Evolutionary conservation across 768 basidiomycete genomes (phyloP).

Genomic region (Lactarius quietus): DNA sequence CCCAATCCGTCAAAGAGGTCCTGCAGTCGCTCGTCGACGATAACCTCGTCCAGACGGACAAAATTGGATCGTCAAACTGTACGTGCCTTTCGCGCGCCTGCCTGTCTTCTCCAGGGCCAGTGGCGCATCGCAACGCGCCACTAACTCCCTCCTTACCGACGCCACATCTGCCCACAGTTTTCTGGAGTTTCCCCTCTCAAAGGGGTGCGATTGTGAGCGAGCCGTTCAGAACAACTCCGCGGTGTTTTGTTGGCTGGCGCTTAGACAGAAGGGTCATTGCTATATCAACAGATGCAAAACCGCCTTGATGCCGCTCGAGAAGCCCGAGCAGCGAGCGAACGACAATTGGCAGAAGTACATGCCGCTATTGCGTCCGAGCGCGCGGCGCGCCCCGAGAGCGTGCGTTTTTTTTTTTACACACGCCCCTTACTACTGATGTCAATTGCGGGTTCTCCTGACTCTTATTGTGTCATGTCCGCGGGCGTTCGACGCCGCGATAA

Average conservation of each 20-base stretch:
- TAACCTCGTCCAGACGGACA: slow-evolving; percentile 80
- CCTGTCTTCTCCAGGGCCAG: neutral
- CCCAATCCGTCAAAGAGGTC: slow-evolving; percentile 90
- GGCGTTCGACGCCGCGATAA: neutral
- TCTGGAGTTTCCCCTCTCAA: slow-evolving; percentile 94
- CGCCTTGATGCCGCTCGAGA: slow-evolving; percentile 51
- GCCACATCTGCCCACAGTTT: slow-evolving; percentile 56
- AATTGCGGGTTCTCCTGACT: too few species aligned
- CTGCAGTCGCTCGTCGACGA: slow-evolving; percentile 86
- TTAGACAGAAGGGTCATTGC: too few species aligned
- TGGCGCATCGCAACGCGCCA: slow-evolving; percentile 24
- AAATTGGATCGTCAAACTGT: slow-evolving; percentile 96
- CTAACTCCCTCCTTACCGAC: slow-evolving; percentile 2
- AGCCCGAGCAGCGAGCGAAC: slow-evolving; percentile 38
- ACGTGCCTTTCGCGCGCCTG: slow-evolving; percentile 31
- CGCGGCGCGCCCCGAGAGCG: slow-evolving; percentile 54
- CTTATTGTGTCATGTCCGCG: neutral
- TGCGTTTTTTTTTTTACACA: too few species aligned
- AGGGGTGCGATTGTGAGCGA: slow-evolving; percentile 63
- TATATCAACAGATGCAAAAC: slow-evolving; percentile 50
- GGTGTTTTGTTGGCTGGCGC: too few species aligned
- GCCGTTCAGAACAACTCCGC: slow-evolving; percentile 10
- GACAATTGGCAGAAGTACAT: slow-evolving; percentile 50
- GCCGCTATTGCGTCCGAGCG: slow-evolving; percentile 49
- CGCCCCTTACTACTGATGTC: too few species aligned